A percentile compares a stretch with the other conserved stretches of the same genome.
These are phyloP conservation scores for Penicillium paneum DNA, from an alignment of 2,329 filamentous ascomycete genomes.

Conservation along the genomic window DNA sequence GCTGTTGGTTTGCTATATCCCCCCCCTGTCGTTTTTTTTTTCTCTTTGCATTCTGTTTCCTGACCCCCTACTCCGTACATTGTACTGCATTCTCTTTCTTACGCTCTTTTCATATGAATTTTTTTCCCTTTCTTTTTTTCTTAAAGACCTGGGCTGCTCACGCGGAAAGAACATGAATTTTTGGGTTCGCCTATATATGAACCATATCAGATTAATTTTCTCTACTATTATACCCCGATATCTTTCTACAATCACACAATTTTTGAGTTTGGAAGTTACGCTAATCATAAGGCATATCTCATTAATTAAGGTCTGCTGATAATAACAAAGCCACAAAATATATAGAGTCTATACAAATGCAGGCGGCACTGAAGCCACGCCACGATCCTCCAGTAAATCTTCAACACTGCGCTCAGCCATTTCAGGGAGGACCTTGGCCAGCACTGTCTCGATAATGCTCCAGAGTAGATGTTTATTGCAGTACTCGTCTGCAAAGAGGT, in stretches of 20 bases:
- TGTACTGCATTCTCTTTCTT: slow-evolving; percentile 12
- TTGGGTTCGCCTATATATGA: slow-evolving; percentile 11
- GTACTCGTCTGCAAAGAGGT: slow-evolving; percentile 75
- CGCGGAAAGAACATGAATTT: slow-evolving; percentile 22
- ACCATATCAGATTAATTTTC: slow-evolving; percentile 14
- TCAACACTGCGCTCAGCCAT: slow-evolving; percentile 67
- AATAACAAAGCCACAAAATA: not conserved
- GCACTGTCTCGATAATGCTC: slow-evolving; percentile 71
- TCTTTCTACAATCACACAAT: slow-evolving; percentile 1
- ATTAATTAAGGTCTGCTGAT: slow-evolving; percentile 5
- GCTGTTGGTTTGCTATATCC: slow-evolving; percentile 13
- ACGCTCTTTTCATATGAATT: slow-evolving; percentile 10
- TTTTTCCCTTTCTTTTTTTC: slow-evolving; percentile 1
- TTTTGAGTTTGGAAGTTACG: not conserved
- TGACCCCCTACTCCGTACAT: slow-evolving; percentile 9
- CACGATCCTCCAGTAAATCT: slow-evolving; percentile 71
- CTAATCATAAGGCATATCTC: slow-evolving; percentile 10
- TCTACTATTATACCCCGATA: slow-evolving; percentile 11
- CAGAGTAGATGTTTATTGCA: slow-evolving; percentile 93
- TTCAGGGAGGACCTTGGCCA: slow-evolving; percentile 83
- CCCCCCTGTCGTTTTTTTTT: slow-evolving; percentile 15
- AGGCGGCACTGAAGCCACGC: slow-evolving; percentile 37
- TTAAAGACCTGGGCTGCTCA: slow-evolving; percentile 21
- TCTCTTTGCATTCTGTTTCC: slow-evolving; percentile 13
- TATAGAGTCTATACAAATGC: slow-evolving; percentile 9